A percentile compares a stretch with the other conserved stretches of the same genome.
These are phyloP conservation scores for Oryza meyeriana DNA, from an alignment of 176 grass and related monocot genomes.

Conservation along the genomic window DNA sequence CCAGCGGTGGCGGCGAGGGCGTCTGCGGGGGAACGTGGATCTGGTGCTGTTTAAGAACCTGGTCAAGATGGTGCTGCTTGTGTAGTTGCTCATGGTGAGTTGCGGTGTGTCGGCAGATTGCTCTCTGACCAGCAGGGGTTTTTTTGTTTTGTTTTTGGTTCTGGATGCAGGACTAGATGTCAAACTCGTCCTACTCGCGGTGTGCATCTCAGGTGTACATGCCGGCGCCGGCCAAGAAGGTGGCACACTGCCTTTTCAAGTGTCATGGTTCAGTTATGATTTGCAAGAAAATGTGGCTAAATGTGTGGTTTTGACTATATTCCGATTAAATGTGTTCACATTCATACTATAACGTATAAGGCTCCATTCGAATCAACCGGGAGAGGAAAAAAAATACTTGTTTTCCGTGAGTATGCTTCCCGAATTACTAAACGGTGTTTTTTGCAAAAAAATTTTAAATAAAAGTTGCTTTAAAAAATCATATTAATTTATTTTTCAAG, in stretches of 20 bases:
- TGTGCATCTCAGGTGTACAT: conserved; percentile 77
- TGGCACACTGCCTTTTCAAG: too few relatives aligned
- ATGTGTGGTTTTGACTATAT: conserved; percentile 17
- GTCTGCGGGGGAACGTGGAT: conserved; percentile 69
- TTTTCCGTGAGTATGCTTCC: too few relatives aligned
- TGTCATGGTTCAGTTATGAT: too few relatives aligned
- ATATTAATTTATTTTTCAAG: too few relatives aligned
- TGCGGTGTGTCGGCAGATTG: neutral
- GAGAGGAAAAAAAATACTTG: too few relatives aligned
- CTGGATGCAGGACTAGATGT: conserved; percentile 64
- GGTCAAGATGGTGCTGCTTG: conserved; percentile 93
- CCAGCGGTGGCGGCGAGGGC: neutral
- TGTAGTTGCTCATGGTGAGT: conserved; percentile 92
- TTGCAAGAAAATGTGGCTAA: too few relatives aligned
- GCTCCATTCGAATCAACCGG: too few relatives aligned
- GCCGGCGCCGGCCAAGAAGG: conserved; percentile 84
- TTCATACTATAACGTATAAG: too few relatives aligned
- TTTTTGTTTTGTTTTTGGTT: neutral
- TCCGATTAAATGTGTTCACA: too few relatives aligned
- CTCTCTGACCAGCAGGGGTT: neutral
- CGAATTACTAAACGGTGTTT: too few relatives aligned
- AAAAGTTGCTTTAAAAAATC: too few relatives aligned
- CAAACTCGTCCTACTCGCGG: conserved; percentile 73
- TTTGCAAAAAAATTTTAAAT: too few relatives aligned
- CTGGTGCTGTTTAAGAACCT: conserved; percentile 94